Evolutionary conservation across 2,329 filamentous ascomycete genomes (phyloP).

Genomic region (Phaeosphaeria sp.): DNA sequence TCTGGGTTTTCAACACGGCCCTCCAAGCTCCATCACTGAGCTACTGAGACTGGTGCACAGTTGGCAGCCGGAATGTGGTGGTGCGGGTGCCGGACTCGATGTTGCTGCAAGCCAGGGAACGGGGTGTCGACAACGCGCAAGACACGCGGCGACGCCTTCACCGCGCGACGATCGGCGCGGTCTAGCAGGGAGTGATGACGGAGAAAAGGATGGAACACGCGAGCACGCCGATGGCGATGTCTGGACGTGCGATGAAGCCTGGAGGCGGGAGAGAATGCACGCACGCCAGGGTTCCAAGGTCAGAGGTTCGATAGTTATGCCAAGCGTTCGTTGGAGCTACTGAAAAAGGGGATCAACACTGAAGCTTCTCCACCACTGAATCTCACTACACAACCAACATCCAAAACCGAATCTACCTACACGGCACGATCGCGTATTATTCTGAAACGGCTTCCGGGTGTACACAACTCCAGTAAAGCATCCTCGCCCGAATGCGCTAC

Average conservation of each 20-base stretch:
- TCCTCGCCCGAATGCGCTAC: slow-evolving; percentile 7
- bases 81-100: slow-evolving; percentile 25
- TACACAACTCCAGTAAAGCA: background rate
- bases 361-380: slow-evolving; percentile 21
- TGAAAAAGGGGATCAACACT: slow-evolving; percentile 19
- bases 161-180: slow-evolving; percentile 9
- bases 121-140: slow-evolving; percentile 35
- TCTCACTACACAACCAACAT: slow-evolving; percentile 4
- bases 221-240: slow-evolving; percentile 13
- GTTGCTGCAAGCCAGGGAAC: slow-evolving; percentile 27
- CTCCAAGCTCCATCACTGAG: slow-evolving; percentile 37
- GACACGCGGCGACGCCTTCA: slow-evolving; percentile 36
- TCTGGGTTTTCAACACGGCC: slow-evolving; percentile 26
- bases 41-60: slow-evolving; percentile 13
- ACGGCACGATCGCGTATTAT: slow-evolving; percentile 20
- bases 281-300: slow-evolving; percentile 21
- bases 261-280: slow-evolving; percentile 21
- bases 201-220: slow-evolving; percentile 19
- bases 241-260: slow-evolving; percentile 29
- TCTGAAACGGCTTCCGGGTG: slow-evolving; percentile 7
- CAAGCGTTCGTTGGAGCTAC: slow-evolving; percentile 9
- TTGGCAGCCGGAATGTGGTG: slow-evolving; percentile 5
- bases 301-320: slow-evolving; percentile 21
- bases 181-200: slow-evolving; percentile 6
- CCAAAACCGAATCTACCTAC: slow-evolving; percentile 8